phyloP scores from a whole-genome alignment of 306 rosid genomes.

The Ceratonia siliqua region DNA sequence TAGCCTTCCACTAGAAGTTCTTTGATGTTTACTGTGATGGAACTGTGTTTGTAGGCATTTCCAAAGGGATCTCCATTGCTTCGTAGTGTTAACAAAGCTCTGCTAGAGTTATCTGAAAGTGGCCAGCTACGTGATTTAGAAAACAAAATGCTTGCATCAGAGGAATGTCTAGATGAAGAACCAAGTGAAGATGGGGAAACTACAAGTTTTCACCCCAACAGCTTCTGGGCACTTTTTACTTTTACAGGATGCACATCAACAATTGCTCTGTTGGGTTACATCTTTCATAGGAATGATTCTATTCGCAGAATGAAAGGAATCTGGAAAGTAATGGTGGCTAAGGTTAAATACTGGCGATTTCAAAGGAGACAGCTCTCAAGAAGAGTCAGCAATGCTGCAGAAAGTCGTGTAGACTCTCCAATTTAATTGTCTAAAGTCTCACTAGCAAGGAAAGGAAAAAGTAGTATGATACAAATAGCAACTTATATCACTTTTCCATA shows the following conservation, averaged over 20 bases:
- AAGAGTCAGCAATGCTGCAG: constrained; percentile 25
- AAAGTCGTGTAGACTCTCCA: constrained; percentile 15
- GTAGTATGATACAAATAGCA: too few species aligned
- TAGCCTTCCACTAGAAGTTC: too few species aligned
- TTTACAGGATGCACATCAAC: constrained; percentile 54
- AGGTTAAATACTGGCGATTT: constrained; percentile 32
- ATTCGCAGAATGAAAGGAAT: constrained; percentile 8
- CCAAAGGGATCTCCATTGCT: constrained; percentile 43
- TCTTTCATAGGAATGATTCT: neutral
- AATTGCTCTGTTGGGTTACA: constrained; percentile 41
- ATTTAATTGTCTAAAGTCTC: neutral
- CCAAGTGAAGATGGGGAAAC: neutral
- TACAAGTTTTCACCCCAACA: constrained; percentile 44
- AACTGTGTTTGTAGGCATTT: constrained; percentile 38
- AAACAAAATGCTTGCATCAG: constrained; percentile 41
- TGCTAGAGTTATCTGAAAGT: constrained; percentile 36
- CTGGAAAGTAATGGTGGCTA: constrained; percentile 23
- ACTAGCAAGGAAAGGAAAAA: too few species aligned
- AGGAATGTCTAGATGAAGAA: constrained; percentile 33
- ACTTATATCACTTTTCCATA: too few species aligned
- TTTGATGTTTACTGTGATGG: too few species aligned
- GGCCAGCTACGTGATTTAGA: constrained; percentile 39
- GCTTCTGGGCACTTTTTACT: constrained; percentile 42
- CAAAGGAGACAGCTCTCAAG: constrained; percentile 33
- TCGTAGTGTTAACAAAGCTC: constrained; percentile 35